Base-by-base conservation (phyloP, 768 basidiomycete species). In the Boletus patriciae region DNA sequence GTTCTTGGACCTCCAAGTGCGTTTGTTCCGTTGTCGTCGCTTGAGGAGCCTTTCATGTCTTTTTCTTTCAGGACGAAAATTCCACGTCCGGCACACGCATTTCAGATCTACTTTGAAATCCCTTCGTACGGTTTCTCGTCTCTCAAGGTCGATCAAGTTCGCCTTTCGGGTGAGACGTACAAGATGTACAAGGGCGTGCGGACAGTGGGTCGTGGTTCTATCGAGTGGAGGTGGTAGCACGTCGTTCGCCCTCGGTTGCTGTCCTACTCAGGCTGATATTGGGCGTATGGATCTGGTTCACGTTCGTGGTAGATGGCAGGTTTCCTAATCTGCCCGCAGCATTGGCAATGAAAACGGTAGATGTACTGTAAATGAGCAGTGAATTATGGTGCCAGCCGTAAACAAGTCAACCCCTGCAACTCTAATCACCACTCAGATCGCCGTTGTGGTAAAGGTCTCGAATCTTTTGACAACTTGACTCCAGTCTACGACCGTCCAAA, bases 131-230 rank as follows among this genome's bases (percentile, higher is more conserved):
- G 85, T 36, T 91, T 87, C 69, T 92, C 92, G 7, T 80, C 88
- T 19, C 76, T 96, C 45, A 91, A 89, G 64, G 86, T 96, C 5
- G 91, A 94, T 57, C 89, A 94, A 63, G 80, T 96, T 43, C 92
- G 86, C 71, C 75, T 92, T 27, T 85, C 78, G 3, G 86, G 88
- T 13, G 92, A 94, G 69, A 73, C 72, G 12, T 95, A 95, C 72
- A 96, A 95, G 72, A 90, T 90, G 12, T 97, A 90, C 75, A 96
- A 95, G 71, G 94, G 94, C 16, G 88, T 97, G 49, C 77, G 93
- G 66, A 84, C 86, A 44, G 77, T 80, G 38, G 51, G 72, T 8
- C 43, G 60, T 50, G 71, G 71, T n/a, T 64, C 61, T 6, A 49
- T 73, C 27, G 71, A 72, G 43, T 72, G 71, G 72, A 65, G 71